A percentile compares a stretch with the other conserved stretches of the same genome.
phyloP scores from a whole-genome alignment of 1,139 yeast species.

The Geotrichum phurueaensis region DNA sequence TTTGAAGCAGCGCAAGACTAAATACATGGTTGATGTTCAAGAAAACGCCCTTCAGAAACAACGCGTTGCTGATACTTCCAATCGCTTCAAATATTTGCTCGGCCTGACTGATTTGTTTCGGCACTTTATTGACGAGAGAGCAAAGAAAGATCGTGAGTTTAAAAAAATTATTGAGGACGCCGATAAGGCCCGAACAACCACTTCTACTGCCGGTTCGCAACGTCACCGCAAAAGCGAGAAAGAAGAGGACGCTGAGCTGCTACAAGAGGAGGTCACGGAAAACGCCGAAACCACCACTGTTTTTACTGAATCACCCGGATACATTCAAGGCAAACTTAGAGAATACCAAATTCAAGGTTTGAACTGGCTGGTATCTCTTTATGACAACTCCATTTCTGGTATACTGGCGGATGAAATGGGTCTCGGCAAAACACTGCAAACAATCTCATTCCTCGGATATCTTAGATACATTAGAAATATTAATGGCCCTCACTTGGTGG shows the following conservation, averaged over 20 bases:
- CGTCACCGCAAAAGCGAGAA: slow-evolving; percentile 67
- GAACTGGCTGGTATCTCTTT: slow-evolving; percentile 83
- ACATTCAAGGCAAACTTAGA: slow-evolving; percentile 48
- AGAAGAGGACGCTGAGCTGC: slow-evolving; percentile 86
- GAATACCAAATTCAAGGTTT: slow-evolving; percentile 90
- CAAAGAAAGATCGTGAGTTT: slow-evolving; percentile 65
- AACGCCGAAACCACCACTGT: slow-evolving; percentile 45
- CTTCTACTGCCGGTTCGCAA: slow-evolving; percentile 19
- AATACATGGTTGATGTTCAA: slow-evolving; percentile 5
- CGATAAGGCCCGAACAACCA: slow-evolving; percentile 15
- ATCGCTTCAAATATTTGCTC: slow-evolving; percentile 71
- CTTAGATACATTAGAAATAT: slow-evolving; percentile 68
- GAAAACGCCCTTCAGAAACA: slow-evolving; percentile 4
- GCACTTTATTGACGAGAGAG: slow-evolving; percentile 78
- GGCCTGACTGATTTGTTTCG: slow-evolving; percentile 82
- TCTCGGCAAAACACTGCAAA: slow-evolving; percentile 66
- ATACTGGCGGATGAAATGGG: slow-evolving; percentile 99
- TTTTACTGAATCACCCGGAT: slow-evolving; percentile 76
- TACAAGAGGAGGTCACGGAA: slow-evolving; percentile 68
- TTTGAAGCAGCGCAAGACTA: slow-evolving; percentile 7
- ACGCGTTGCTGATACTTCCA: slow-evolving; percentile 56
- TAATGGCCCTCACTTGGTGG: slow-evolving; percentile 87
- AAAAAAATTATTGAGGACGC: slow-evolving; percentile 51
- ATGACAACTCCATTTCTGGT: slow-evolving; percentile 79
- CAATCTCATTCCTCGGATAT: slow-evolving; percentile 61